These are phyloP conservation scores for Mycosphaerella sp. DNA, from an alignment of 2,329 filamentous ascomycete species.

Conservation along the genomic window DNA sequence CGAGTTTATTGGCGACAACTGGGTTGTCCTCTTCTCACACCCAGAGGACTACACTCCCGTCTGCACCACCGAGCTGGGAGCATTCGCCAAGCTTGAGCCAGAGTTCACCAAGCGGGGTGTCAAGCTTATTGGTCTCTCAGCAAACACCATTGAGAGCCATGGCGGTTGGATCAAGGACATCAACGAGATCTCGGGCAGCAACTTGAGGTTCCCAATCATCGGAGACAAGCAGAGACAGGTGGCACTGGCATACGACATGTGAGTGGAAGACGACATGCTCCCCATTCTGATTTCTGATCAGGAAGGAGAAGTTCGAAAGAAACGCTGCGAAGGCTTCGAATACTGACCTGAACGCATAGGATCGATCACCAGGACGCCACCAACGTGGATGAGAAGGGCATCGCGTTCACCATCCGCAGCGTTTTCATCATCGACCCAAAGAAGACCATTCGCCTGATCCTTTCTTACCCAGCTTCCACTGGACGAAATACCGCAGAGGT, in stretches of 20 bases:
- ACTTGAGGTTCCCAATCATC: conserved; percentile 49
- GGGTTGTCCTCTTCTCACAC: conserved; percentile 67
- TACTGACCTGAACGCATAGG: conserved; percentile 29
- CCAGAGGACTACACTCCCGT: conserved; percentile 57
- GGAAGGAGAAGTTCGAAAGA: background rate
- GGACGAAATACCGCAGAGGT: conserved; percentile 52
- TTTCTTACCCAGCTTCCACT: conserved; percentile 58
- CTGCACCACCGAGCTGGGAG: conserved; percentile 59
- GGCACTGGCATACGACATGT: conserved; percentile 49
- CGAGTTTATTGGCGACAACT: conserved; percentile 63
- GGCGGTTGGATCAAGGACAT: conserved; percentile 50
- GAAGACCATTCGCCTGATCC: conserved; percentile 56
- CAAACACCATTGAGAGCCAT: conserved; percentile 48
- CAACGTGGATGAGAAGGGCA: conserved; percentile 52
- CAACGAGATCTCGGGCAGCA: conserved; percentile 45
- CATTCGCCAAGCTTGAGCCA: conserved; percentile 58
- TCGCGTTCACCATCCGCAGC: conserved; percentile 58
- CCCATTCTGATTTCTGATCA: background rate
- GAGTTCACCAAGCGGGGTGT: conserved; percentile 57
- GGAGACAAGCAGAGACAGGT: conserved; percentile 49
- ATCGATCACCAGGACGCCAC: conserved; percentile 51
- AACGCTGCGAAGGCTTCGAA: background rate
- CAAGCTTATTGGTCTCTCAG: conserved; percentile 55
- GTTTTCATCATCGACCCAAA: conserved; percentile 61
- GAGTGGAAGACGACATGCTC: conserved; percentile 21